Evolutionary conservation across 2,329 filamentous ascomycete species (phyloP).

Genomic region (Arachnomyces sp.): DNA sequence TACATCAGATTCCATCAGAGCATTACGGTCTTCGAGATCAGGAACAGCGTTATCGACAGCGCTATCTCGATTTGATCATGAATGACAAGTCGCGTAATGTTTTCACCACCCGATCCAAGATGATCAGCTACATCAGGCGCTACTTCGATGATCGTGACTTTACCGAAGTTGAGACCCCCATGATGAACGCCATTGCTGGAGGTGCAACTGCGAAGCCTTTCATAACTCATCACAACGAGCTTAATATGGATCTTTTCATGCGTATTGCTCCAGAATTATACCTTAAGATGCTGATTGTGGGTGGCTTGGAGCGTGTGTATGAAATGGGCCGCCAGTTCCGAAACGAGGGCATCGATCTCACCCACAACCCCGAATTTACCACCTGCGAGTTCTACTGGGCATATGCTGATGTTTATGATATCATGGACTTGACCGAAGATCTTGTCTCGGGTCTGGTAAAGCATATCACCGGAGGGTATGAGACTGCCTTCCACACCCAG

Average conservation of each 20-base stretch:
- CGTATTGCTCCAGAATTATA: slow-evolving; percentile 91
- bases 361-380: slow-evolving; percentile 98
- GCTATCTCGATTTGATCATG: slow-evolving; percentile 95
- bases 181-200: slow-evolving; percentile 93
- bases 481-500: slow-evolving; percentile 79
- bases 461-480: slow-evolving; percentile 74
- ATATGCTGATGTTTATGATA: slow-evolving; percentile 82
- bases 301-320: slow-evolving; percentile 88
- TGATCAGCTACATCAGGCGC: slow-evolving; percentile 77
- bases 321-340: slow-evolving; percentile 93
- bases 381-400: slow-evolving; percentile 97
- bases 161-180: slow-evolving; percentile 90
- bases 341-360: slow-evolving; percentile 85
- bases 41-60: slow-evolving; percentile 85
- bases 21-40: slow-evolving; percentile 93
- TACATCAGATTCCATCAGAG: slow-evolving; percentile 77
- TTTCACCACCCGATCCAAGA: slow-evolving; percentile 77
- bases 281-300: slow-evolving; percentile 92
- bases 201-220: slow-evolving; percentile 95
- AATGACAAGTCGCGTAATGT: slow-evolving; percentile 79
- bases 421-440: slow-evolving; percentile 87
- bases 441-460: slow-evolving; percentile 85
- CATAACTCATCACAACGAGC: slow-evolving; percentile 89
- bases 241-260: slow-evolving; percentile 91
- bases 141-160: slow-evolving; percentile 87